These are phyloP conservation scores for Simmondsia chinensis DNA, from an alignment of 148 eudicot species.

Conservation along the genomic window DNA sequence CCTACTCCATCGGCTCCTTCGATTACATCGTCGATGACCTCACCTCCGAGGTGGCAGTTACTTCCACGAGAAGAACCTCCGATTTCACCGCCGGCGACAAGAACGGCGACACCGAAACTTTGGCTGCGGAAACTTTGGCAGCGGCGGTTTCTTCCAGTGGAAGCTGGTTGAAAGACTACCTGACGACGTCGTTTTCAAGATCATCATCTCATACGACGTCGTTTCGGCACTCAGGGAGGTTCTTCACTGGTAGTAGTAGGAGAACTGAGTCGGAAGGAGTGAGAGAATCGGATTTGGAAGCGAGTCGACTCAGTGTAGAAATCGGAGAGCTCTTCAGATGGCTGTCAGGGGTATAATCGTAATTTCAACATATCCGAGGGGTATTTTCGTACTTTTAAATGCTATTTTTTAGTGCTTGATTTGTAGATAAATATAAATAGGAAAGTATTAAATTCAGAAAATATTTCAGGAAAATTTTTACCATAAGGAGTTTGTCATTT, in stretches of 20 bases:
- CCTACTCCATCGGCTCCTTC: slow-evolving; percentile 60
- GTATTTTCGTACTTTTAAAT: too few relatives aligned
- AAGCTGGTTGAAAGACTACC: slow-evolving; percentile 66
- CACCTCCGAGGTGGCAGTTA: slow-evolving; percentile 34
- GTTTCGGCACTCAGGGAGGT: slow-evolving; percentile 68
- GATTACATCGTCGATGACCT: slow-evolving; percentile 56
- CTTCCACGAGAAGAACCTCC: slow-evolving; percentile 14
- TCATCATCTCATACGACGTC: slow-evolving; percentile 42
- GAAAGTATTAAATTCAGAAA: too few relatives aligned
- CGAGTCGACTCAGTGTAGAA: slow-evolving; percentile 58
- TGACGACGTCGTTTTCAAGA: slow-evolving; percentile 33
- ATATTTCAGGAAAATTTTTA: too few relatives aligned
- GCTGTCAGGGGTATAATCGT: slow-evolving; percentile 54
- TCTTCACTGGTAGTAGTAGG: slow-evolving; percentile 65
- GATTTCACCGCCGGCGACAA: slow-evolving; percentile 24
- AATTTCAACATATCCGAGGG: background rate
- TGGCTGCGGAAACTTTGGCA: background rate
- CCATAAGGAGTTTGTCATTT: too few relatives aligned
- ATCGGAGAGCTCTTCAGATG: slow-evolving; percentile 78
- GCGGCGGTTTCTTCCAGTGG: slow-evolving; percentile 23
- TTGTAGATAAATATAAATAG: too few relatives aligned
- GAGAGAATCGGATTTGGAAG: slow-evolving; percentile 40
- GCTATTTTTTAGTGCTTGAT: too few relatives aligned
- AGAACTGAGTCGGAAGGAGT: slow-evolving; percentile 25
- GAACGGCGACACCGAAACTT: slow-evolving; percentile 7